Percentiles rank a stretch among this genome's conserved stretches.
Conservation (phyloP, 2,329 filamentous ascomycete genomes). For the Dactylella cylindrospora region DNA sequence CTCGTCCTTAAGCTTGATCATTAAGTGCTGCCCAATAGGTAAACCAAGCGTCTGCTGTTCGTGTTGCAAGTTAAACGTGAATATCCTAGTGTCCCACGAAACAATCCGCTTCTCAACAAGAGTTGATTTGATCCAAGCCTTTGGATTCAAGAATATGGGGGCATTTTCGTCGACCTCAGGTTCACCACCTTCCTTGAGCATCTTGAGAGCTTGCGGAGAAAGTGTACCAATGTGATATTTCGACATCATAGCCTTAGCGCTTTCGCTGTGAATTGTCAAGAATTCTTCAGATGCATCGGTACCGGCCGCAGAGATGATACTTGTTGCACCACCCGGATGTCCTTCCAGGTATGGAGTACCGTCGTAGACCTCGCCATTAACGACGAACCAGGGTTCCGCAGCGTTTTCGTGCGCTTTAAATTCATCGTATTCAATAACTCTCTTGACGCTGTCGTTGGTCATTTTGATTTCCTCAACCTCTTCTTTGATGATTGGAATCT, state of each 20-base stretch:
- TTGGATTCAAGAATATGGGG: slow-evolving; percentile 69
- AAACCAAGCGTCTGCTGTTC: slow-evolving; percentile 70
- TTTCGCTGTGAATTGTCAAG: slow-evolving; percentile 88
- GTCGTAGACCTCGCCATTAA: slow-evolving; percentile 86
- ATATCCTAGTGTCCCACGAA: slow-evolving; percentile 77
- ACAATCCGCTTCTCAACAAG: slow-evolving; percentile 69
- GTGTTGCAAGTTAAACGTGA: slow-evolving; percentile 77
- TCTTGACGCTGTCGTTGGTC: slow-evolving; percentile 68
- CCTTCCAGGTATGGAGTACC: slow-evolving; percentile 76
- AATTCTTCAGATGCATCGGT: slow-evolving; percentile 85
- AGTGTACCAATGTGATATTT: slow-evolving; percentile 81
- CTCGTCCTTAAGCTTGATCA: slow-evolving; percentile 76
- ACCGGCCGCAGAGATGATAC: slow-evolving; percentile 79
- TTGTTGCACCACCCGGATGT: slow-evolving; percentile 83
- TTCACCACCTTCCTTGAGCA: slow-evolving; percentile 57
- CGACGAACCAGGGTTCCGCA: slow-evolving; percentile 77
- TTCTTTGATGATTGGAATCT: slow-evolving; percentile 61
- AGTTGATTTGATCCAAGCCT: slow-evolving; percentile 71
- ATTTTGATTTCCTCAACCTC: slow-evolving; percentile 58
- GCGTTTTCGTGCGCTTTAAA: slow-evolving; percentile 67
- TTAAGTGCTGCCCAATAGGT: slow-evolving; percentile 81
- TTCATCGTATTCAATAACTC: slow-evolving; percentile 69
- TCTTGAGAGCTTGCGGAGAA: slow-evolving; percentile 61
- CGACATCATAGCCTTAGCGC: slow-evolving; percentile 86
- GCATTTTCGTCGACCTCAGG: slow-evolving; percentile 53